These are phyloP conservation scores for Castanea crenata DNA, from an alignment of 306 rosid genomes.

Conservation along the genomic window DNA sequence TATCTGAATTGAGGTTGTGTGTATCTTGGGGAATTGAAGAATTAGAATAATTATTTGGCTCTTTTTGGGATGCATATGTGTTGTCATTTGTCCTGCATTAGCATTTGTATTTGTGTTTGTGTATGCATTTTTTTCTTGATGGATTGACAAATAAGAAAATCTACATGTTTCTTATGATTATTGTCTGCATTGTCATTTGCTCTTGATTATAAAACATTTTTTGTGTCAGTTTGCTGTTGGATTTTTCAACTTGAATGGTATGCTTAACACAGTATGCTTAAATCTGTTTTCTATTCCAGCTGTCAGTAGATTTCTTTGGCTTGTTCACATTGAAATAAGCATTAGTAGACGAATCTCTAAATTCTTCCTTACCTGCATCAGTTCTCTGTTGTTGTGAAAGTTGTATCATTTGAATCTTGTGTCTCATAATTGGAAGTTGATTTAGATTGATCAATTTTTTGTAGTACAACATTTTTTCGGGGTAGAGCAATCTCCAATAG, in stretches of 20 bases:
- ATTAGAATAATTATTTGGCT: neutral
- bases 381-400: conserved; percentile 28
- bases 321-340: conserved; percentile 9
- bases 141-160: conserved; percentile 40
- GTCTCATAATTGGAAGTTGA: conserved; percentile 27
- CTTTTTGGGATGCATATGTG: too few relatives aligned
- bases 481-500: conserved; percentile 39
- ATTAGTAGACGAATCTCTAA: conserved; percentile 31
- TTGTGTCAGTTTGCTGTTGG: conserved; percentile 26
- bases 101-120: too few relatives aligned
- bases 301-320: neutral
- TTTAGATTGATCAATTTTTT: conserved; percentile 29
- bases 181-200: conserved; percentile 36
- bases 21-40: conserved; percentile 18
- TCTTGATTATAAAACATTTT: conserved; percentile 34
- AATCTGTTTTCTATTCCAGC: neutral
- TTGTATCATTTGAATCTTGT: conserved; percentile 29
- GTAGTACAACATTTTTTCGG: conserved; percentile 20
- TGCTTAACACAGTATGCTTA: neutral
- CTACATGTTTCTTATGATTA: conserved; percentile 39
- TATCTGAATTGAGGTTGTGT: conserved; percentile 1
- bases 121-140: conserved; percentile 27
- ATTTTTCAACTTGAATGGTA: conserved; percentile 27
- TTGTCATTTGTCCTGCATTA: too few relatives aligned
- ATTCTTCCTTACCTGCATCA: conserved; percentile 32